These are phyloP conservation scores for Saccharomyces eubayanus DNA, from an alignment of 805 yeast species.

Conservation along the genomic window DNA sequence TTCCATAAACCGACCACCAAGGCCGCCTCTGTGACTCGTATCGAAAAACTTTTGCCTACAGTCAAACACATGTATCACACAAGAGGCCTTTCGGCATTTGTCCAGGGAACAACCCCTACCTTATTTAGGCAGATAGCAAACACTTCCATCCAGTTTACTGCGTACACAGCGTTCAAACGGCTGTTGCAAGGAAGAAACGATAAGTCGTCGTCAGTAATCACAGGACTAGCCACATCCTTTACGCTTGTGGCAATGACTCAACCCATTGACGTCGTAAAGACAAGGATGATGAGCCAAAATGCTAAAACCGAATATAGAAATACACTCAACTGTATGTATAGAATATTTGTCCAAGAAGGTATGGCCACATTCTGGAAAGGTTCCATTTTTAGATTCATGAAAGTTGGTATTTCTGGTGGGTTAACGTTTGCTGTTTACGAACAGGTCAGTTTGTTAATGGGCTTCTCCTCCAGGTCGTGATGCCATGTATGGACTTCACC, in stretches of 20 bases:
- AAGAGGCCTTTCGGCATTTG: conserved; percentile 69
- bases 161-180: conserved; percentile 73
- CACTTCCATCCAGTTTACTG: conserved; percentile 75
- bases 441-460: conserved; percentile 25
- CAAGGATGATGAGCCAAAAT: conserved; percentile 75
- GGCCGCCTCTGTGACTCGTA: conserved; percentile 25
- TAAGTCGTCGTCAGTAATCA: conserved; percentile 34
- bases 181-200: conserved; percentile 26
- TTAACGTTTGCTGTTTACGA: conserved; percentile 59
- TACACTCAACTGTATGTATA: conserved; percentile 47
- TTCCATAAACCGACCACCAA: conserved; percentile 23
- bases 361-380: conserved; percentile 46
- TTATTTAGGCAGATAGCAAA: conserved; percentile 68
- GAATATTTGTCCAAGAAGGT: conserved; percentile 41
- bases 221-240: conserved; percentile 58
- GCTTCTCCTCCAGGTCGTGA: background rate
- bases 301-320: conserved; percentile 52
- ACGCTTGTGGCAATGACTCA: conserved; percentile 76
- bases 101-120: conserved; percentile 80
- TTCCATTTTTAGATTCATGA: conserved; percentile 58
- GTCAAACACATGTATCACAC: conserved; percentile 58
- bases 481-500: background rate
- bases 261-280: conserved; percentile 80
- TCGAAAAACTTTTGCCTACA: conserved; percentile 38
- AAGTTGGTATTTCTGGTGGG: conserved; percentile 65